Evolutionary conservation across 352 stramenopile species (phyloP), one percentile per base, ranked within the genome.

Genomic region (Phytophthora cactorum): DNA sequence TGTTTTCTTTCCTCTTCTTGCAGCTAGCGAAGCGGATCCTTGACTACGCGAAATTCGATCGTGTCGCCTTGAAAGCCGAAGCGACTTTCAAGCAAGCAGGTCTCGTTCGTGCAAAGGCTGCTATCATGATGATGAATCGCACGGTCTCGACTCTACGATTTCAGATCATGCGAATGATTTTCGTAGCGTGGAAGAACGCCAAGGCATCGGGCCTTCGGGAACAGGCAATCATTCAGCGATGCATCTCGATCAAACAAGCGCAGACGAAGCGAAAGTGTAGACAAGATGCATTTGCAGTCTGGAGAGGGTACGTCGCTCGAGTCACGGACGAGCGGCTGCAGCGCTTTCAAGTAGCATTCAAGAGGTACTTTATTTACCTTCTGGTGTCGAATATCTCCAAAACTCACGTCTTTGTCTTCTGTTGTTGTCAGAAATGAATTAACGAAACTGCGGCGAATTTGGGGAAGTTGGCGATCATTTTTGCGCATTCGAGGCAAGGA

Each of bases 91-190:
- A 91, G 34, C 84, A 93, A 66, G 84, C 87, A 28, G 88, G 83
- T n/a, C 74, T 93, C 15, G 83, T 93, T 43, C 72, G 87, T 34
- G 83, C 84, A 2, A 90, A 89, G 41, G 78, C 83, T 8, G 83
- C 84, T 10, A 93, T 93, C 56, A 87, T 90, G 76, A 92, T 93
- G 83, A 92, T 95, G 83, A 91, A 79, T 27, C 75, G 84, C 43
- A 92, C 83, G 8, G 80, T 91, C 25, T 57, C 72, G 9, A 38
- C 74, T 12, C 57, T 93, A 14, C 78, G 81, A 2, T 77, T 79
- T 36, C 81, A 91, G 44, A 93, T 90, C 38, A 68, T 86, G 41
- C 75, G 84, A n/a, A 91, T 95, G 80, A 80, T 90, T 27, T 95
- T 95, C 43, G 60, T 68, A 1, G 87, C 84, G 2, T 95, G 87